These are phyloP conservation scores for Pseudozyma pruni DNA, from an alignment of 1,284 basidiomycete species.

Conservation along the genomic window DNA sequence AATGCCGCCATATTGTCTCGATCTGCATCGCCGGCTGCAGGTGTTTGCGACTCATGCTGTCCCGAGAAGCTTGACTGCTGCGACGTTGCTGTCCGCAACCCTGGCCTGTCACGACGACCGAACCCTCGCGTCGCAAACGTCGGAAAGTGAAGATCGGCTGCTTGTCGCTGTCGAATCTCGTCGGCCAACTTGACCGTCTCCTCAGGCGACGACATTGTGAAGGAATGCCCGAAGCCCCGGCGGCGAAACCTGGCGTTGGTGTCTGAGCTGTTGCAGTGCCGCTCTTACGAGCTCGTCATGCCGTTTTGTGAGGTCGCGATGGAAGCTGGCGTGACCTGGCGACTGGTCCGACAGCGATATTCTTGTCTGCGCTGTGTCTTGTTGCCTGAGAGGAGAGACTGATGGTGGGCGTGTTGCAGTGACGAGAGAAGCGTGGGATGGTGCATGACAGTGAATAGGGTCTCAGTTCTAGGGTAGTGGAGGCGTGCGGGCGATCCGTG, in stretches of 20 bases:
- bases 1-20: no score
- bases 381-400: not conserved
- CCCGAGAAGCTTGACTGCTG: conserved; percentile 3
- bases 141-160: conserved; percentile 33
- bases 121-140: conserved; percentile 41
- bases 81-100: conserved; percentile 9
- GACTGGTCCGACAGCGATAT: no score
- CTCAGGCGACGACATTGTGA: conserved; percentile 44
- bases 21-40: no score
- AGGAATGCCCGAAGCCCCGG: no score
- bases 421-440: not conserved
- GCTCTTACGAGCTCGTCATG: conserved; percentile 5
- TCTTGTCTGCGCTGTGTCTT: no score
- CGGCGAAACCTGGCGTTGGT: no score
- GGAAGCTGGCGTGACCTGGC: no score
- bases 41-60: no score
- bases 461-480: no score
- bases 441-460: no score
- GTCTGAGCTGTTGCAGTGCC: not conserved
- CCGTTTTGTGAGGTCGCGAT: not conserved
- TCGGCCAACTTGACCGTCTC: conserved; percentile 42
- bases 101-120: conserved; percentile 31
- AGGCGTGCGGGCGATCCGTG: conserved; percentile 27
- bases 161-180: conserved; percentile 40
- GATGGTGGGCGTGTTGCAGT: not conserved